Base-by-base conservation (phyloP, 2,329 filamentous ascomycete species). In the Cladophialophora carrionii region DNA sequence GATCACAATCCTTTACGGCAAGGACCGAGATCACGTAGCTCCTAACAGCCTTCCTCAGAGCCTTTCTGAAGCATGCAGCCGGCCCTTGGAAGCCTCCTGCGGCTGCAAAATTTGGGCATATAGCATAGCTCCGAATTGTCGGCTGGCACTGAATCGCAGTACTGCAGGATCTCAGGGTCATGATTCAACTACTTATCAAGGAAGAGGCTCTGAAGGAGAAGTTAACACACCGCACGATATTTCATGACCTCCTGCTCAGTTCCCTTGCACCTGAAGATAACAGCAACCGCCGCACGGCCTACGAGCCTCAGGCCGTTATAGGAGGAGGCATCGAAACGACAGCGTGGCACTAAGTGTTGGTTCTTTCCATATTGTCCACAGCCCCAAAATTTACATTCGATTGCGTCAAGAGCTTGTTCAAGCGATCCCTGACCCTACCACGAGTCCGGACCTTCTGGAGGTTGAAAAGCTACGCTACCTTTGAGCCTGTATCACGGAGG, bases 391-490 rank as follows among this genome's bases (percentile, higher is more conserved):
- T 9, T 59, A 70, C 10, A 17, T 29, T 9, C 61, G 52, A 7
- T 65, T 74, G 10, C 68, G 63, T 53, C 32, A 34, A 2, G 72
- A 73, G 55, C 66, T 73, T 24, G 34, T 29, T 4, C 29, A 60
- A 17, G 61, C 60, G 61, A 17, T 37, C 14, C 10, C 57, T 34
- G 20, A 69, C 64, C 22, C 55, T 67, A 61, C 68, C 10, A 48
- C 56, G 37, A 58, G 26, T 9, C 56, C 56, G 7, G 56, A 57
- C 75, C 74, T 73, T 69, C 67, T 7, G 64, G 75, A 78, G 22
- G 71, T 80, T 5, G 75, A 82, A 67, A 71, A 76, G 53, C 71
- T 81, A 4, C 77, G 79, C 0, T 82, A 79, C 65, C 72, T 83
- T 10, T 74, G 76, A 3, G 79, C 78, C 0, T 67, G 77, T 10